Evolutionary conservation across 164 flowering plant species (phyloP).

Genomic region (Tinospora cordifolia): DNA sequence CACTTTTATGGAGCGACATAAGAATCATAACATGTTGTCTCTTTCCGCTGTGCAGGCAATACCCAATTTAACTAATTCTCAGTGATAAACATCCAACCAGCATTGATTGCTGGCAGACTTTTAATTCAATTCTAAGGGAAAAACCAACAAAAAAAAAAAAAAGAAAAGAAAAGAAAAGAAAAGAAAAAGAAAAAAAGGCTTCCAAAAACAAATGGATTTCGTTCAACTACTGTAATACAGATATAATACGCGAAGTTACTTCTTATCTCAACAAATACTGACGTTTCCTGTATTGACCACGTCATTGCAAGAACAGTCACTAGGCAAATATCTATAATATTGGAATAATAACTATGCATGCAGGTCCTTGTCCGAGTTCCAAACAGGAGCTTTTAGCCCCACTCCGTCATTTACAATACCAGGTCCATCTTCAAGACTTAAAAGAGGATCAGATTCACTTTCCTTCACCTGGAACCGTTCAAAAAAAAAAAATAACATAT

Average conservation of each 20-base stretch:
- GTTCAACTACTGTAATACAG: slow-evolving; percentile 6
- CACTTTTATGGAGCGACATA: neutral
- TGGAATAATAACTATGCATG: slow-evolving; percentile 40
- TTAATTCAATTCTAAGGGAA: slow-evolving; percentile 4
- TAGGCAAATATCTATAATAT: neutral
- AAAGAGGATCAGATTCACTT: slow-evolving; percentile 62
- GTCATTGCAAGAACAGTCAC: slow-evolving; percentile 24
- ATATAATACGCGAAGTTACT: slow-evolving; percentile 4
- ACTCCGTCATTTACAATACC: slow-evolving; percentile 36
- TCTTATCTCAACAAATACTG: slow-evolving; percentile 10
- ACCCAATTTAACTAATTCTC: neutral
- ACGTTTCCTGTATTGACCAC: slow-evolving; percentile 18
- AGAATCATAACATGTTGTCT: slow-evolving; percentile 1
- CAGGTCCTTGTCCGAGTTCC: slow-evolving; percentile 74
- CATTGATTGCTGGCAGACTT: neutral
- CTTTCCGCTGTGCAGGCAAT: neutral
- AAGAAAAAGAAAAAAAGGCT: slow-evolving; percentile 3
- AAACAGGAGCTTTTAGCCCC: slow-evolving; percentile 42
- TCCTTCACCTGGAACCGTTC: slow-evolving; percentile 51
- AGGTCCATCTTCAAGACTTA: slow-evolving; percentile 53
- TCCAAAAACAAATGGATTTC: slow-evolving; percentile 2
- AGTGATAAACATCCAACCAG: slow-evolving; percentile 2
- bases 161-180: slow-evolving; percentile 2
- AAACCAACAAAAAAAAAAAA: too few species aligned
- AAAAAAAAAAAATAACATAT: neutral